Base-by-base conservation (phyloP, 2,329 filamentous ascomycete genomes). In the Ascochyta rabiei region DNA sequence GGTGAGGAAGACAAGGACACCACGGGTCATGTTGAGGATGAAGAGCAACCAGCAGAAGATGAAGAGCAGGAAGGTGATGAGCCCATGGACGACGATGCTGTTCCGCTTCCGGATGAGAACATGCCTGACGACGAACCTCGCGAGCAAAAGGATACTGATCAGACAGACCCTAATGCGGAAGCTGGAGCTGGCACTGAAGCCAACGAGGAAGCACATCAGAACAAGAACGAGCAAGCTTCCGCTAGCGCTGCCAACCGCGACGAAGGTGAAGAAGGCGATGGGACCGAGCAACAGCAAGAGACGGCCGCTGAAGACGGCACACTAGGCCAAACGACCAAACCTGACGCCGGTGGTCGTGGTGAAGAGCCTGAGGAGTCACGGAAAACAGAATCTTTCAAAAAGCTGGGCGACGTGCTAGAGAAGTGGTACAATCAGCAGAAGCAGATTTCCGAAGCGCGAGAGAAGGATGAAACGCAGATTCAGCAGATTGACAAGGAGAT, bases 321-420 rank as follows among this genome's bases (percentile, higher is more conserved):
- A 7, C 75, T 73, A 23, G 70, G 69, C 19, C 68, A 76, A 28
- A 69, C 71, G 21, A 62, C 69, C 2, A 67, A 70, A 13, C 70
- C 70, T 39, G 70, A 76, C 49, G 71, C 72, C 15, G 68, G 71
- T 28, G 73, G 74, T 9, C 68, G 63, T n/a, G 69, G 69, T 18
- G 73, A 77, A 43, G 69, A 72, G 37, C 52, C 74, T 15, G 71
- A 81, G 61, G 75, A 80, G 33, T 67, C 69, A 16, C 67, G 70
- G 5, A 74, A 84, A 46, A 78, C 80, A 40, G 86, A 95, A 63
- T 90, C 92, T 1, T 96, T 97, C 82, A 95, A 95, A 78, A 96
- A 96, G 70, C 84, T 99, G 26, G 95, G 95, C 19, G 92, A 99
- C 77, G 89, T 91, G 6, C 81, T 99, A 28, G 93, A 98, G 73